Percentiles rank a stretch among this genome's conserved stretches.
Evolutionary conservation across 1,284 basidiomycete genomes (phyloP).

Genomic region (Malassezia restricta): DNA sequence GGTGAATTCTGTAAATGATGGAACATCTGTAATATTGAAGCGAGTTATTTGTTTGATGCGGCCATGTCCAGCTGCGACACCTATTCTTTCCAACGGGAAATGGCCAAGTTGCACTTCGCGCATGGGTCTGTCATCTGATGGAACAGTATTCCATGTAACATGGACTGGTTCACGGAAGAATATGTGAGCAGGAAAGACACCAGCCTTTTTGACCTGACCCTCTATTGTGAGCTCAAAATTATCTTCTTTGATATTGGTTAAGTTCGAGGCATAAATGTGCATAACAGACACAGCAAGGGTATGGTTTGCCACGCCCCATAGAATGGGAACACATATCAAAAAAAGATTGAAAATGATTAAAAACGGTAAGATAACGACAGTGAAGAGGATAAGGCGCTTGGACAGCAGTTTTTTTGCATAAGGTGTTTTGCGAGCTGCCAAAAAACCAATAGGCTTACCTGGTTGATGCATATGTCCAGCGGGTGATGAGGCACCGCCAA

Average conservation of each 20-base stretch:
- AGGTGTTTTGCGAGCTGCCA: conserved; percentile 37
- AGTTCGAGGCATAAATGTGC: conserved; percentile 42
- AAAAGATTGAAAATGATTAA: conserved; percentile 29
- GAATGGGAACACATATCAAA: conserved; percentile 42
- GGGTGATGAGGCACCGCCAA: background rate
- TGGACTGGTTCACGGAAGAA: conserved; percentile 44
- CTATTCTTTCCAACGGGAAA: conserved; percentile 33
- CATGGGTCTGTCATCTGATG: conserved; percentile 19
- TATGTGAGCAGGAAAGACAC: conserved; percentile 47
- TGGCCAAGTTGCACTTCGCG: conserved; percentile 41
- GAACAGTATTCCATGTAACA: conserved; percentile 44
- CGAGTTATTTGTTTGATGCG: conserved; percentile 45
- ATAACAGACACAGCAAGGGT: conserved; percentile 42
- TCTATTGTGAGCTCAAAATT: conserved; percentile 44
- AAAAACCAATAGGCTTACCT: conserved; percentile 34
- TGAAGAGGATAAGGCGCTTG: conserved; percentile 37
- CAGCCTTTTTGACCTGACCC: conserved; percentile 45
- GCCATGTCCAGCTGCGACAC: conserved; percentile 44
- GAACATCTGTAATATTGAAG: conserved; percentile 40
- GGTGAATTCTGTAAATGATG: conserved; percentile 43
- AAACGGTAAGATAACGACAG: conserved; percentile 29
- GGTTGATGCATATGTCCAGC: conserved; percentile 18
- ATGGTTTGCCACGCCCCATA: conserved; percentile 45
- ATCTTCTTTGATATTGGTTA: conserved; percentile 38
- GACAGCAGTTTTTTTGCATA: conserved; percentile 43